A percentile compares a stretch with the other conserved stretches of the same genome.
phyloP scores from a whole-genome alignment of 176 grass and related monocot species.

The Phragmites australis region DNA sequence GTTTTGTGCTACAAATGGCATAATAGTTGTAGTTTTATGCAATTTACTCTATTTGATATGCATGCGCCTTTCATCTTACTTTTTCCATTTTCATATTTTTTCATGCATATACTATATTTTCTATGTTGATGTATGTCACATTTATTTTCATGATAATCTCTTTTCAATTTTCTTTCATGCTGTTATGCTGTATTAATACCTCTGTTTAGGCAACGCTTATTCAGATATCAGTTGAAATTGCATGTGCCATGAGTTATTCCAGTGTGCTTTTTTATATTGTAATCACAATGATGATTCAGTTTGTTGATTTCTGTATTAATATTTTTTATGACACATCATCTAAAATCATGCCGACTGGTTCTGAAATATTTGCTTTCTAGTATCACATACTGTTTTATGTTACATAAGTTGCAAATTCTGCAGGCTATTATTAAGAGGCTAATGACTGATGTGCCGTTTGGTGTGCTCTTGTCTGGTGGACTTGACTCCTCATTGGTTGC shows the following conservation, averaged over 20 bases:
- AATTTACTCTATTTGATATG: no score
- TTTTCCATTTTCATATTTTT: conserved; percentile 14
- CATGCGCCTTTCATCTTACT: conserved; percentile 16
- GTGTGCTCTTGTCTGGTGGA: conserved; percentile 95
- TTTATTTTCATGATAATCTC: conserved; percentile 14
- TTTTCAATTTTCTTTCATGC: conserved; percentile 17
- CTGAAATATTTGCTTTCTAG: background rate
- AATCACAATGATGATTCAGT: conserved; percentile 6
- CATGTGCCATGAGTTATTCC: background rate
- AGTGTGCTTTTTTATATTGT: background rate
- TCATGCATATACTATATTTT: conserved; percentile 24
- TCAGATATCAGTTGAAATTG: conserved; percentile 15
- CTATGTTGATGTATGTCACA: background rate
- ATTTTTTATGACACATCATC: conserved; percentile 5
- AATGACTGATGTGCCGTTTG: conserved; percentile 99
- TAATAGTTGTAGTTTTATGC: no score
- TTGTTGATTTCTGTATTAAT: background rate
- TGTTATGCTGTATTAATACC: conserved; percentile 23
- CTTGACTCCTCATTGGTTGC: conserved; percentile 98
- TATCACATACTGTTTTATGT: background rate
- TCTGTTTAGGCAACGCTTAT: conserved; percentile 1
- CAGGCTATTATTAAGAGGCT: conserved; percentile 92
- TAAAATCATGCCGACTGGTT: background rate
- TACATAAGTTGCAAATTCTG: conserved; percentile 9
- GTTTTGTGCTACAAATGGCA: no score